A percentile compares a stretch with the other conserved stretches of the same genome.
Conservation (phyloP, 1,284 basidiomycete genomes). For the Leccinum angustisporum region DNA sequence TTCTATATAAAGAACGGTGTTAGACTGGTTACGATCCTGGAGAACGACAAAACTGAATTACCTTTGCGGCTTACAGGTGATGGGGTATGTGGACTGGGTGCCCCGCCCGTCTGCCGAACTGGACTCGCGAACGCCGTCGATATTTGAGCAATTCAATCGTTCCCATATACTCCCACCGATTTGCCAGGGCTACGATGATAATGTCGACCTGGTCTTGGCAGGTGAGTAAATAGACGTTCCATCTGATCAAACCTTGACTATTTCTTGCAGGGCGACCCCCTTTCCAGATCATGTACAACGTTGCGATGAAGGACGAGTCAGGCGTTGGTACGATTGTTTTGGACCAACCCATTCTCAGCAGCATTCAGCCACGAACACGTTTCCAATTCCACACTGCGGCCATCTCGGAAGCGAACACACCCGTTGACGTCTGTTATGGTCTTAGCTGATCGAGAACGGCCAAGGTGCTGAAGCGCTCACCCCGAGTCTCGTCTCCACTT, state of each 20-base stretch:
- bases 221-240: conserved; percentile 45
- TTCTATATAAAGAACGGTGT: too few species aligned
- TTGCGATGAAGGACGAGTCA: conserved; percentile 60
- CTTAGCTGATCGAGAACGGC: conserved; percentile 8
- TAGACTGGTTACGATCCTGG: too few species aligned
- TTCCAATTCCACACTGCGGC: conserved; percentile 75
- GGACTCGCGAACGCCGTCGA: conserved; percentile 53
- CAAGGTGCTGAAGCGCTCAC: neutral
- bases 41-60: too few species aligned
- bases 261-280: conserved; percentile 65
- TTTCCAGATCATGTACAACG: conserved; percentile 84
- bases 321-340: conserved; percentile 62
- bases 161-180: conserved; percentile 72
- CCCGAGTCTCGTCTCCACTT: neutral
- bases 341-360: conserved; percentile 79
- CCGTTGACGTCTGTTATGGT: conserved; percentile 18
- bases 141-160: conserved; percentile 59
- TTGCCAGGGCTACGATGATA: conserved; percentile 78
- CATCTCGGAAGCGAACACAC: conserved; percentile 5
- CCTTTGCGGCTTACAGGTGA: too few species aligned
- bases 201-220: conserved; percentile 77
- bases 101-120: conserved; percentile 68
- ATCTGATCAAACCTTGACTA: neutral
- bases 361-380: conserved; percentile 79
- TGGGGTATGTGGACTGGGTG: conserved; percentile 68